These are phyloP conservation scores for Auricularia sp. DNA, from an alignment of 768 basidiomycete species.

Conservation along the genomic window DNA sequence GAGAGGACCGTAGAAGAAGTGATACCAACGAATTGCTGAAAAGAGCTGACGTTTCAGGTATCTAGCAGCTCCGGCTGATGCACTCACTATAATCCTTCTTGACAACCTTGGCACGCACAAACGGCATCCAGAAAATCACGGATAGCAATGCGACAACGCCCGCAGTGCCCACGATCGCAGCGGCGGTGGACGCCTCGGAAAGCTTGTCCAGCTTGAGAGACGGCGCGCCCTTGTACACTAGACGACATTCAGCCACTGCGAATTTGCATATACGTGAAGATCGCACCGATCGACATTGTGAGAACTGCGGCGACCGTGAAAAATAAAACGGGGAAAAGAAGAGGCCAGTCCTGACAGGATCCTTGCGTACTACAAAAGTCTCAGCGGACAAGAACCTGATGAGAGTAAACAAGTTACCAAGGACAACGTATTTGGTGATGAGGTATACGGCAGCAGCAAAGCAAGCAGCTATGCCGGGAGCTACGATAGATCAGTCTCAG, in stretches of 20 bases:
- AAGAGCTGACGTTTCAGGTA: not conserved
- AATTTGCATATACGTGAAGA: not conserved
- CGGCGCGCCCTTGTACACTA: conserved; percentile 29
- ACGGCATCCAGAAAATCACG: conserved; percentile 31
- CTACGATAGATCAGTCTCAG: not conserved
- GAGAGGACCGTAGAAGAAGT: conserved; percentile 31
- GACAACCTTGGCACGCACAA: conserved; percentile 27
- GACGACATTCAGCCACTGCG: not conserved
- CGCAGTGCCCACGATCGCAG: conserved; percentile 26
- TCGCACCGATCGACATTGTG: conserved; percentile 26
- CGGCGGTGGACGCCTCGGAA: conserved; percentile 17
- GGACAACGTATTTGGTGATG: conserved; percentile 24
- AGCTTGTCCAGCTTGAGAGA: conserved; percentile 24
- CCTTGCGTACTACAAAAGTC: conserved; percentile 10
- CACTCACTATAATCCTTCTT: conserved; percentile 28
- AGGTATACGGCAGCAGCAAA: conserved; percentile 25
- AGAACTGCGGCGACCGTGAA: conserved; percentile 22
- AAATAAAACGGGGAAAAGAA: conserved; percentile 22
- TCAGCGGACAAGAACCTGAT: not conserved
- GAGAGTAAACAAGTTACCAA: conserved; percentile 6
- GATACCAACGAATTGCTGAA: conserved; percentile 23
- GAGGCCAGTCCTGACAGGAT: conserved; percentile 22
- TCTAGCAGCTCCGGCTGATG: too few relatives aligned
- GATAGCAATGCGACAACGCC: conserved; percentile 22
- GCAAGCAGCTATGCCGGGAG: conserved; percentile 23